Evolutionary conservation across 2,329 filamentous ascomycete genomes (phyloP).

Genomic region (Periconia sp.): DNA sequence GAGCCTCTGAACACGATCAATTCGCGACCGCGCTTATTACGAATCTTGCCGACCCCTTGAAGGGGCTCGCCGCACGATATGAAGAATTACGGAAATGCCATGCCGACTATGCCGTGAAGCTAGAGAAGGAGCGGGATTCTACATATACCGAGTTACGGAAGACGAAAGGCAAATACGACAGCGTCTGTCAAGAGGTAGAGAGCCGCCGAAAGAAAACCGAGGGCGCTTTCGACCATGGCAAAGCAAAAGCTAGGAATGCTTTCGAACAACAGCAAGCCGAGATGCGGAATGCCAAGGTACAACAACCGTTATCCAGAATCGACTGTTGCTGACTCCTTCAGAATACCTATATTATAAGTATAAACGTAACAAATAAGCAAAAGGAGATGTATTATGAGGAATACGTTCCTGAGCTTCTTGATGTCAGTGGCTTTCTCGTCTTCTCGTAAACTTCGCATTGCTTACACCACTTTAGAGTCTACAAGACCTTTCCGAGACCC

Average conservation of each 20-base stretch:
- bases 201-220: constrained; percentile 93
- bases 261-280: constrained; percentile 93
- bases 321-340: constrained; percentile 39
- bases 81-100: constrained; percentile 94
- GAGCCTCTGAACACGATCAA: constrained; percentile 87
- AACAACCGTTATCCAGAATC: not conserved
- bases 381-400: constrained; percentile 98
- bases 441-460: not conserved
- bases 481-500: constrained; percentile 91
- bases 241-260: constrained; percentile 85
- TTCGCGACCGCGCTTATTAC: constrained; percentile 79
- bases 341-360: constrained; percentile 95
- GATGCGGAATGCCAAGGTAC: constrained; percentile 89
- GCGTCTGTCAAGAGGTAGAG: constrained; percentile 92
- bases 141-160: constrained; percentile 88
- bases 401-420: constrained; percentile 90
- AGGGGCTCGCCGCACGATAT: constrained; percentile 73
- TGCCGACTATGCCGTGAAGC: constrained; percentile 82
- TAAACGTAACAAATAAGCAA: constrained; percentile 96
- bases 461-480: constrained; percentile 60
- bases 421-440: constrained; percentile 60
- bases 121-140: constrained; percentile 86
- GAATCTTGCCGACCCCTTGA: constrained; percentile 86
- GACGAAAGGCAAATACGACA: constrained; percentile 90
- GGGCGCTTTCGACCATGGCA: constrained; percentile 83